Base-by-base conservation (phyloP, 352 stramenopile genomes). In the Salisapilia sapeloensis region DNA sequence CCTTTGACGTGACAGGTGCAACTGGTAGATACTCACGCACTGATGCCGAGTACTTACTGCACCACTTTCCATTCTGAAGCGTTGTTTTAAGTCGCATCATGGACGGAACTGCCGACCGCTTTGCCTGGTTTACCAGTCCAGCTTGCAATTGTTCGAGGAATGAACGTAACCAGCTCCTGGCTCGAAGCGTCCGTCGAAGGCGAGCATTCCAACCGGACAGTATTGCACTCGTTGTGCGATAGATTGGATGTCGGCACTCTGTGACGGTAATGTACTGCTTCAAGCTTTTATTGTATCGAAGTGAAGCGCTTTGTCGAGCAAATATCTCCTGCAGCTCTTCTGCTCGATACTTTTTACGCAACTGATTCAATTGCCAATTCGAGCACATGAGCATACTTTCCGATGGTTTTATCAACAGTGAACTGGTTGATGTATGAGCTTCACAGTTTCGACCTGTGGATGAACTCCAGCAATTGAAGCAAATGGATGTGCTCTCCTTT, bases 241-340 rank as follows among this genome's bases (percentile, higher is more conserved):
- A 97, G 28, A 96, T 93, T 11, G 82, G 80, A 40, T 97, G 89
- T 9, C 61, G 63, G 35, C 78, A 79, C 43, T 96, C 81, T 12
- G 89, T 50, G 0, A 93, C 56, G 0, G 82, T 89, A 18, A 91
- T 59, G 44, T 96, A 96, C 25, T 72, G 48, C 41, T 96, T 92
- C 6, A 80, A 46, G 15, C 69, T 48, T 26, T 63, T 64, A 37
- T 96, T 77, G 34, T 89, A 96, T 5, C 80, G 63, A 11, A 97
- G 44, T 12, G 71, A 91, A 1, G 72, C 75, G 11, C 63, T 84
- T 19, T 83, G 60, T 34, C 87, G 82, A 53, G 83, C 71, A 21
- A 95, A 96, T 11, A 96, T 60, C 44, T 96, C 82, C 40, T 96
- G 83, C 27, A 95, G 92, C 49, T 95, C 80, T 38, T 94, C 80